Percentiles rank a stretch among this genome's conserved stretches.
Evolutionary conservation across 345 rosid species (phyloP).

Genomic region (Conringia planisiliqua): DNA sequence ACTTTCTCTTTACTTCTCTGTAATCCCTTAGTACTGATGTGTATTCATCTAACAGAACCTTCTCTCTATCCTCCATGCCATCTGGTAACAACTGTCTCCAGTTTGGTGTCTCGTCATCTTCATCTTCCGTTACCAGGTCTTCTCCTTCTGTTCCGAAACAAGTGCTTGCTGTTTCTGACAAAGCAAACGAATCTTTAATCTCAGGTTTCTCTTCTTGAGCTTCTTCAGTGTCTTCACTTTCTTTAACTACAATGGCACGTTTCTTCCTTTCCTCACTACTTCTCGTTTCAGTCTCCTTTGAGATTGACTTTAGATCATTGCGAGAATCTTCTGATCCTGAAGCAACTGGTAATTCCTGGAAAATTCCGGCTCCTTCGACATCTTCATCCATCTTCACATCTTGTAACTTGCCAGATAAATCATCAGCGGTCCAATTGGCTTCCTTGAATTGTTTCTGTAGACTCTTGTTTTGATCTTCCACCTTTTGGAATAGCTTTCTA

Average conservation of each 20-base stretch:
- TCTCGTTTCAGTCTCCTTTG: constrained; percentile 8
- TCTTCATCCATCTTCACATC: constrained; percentile 54
- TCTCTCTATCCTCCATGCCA: constrained; percentile 74
- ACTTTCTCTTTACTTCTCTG: constrained; percentile 67
- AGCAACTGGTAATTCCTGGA: constrained; percentile 15
- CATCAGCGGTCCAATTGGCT: constrained; percentile 43
- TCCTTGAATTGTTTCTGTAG: constrained; percentile 50
- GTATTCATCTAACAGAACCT: constrained; percentile 60
- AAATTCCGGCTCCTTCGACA: constrained; percentile 34
- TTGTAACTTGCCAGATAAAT: constrained; percentile 53
- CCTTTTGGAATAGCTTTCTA: constrained; percentile 43
- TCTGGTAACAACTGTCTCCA: constrained; percentile 65
- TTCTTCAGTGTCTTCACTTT: constrained; percentile 23
- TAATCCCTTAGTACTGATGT: constrained; percentile 55
- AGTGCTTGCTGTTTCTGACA: constrained; percentile 38
- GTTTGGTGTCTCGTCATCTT: constrained; percentile 48
- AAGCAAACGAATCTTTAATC: constrained; percentile 34
- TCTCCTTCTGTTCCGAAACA: constrained; percentile 36
- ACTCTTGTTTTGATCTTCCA: constrained; percentile 44
- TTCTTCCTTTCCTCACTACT: constrained; percentile 16
- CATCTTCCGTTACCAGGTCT: constrained; percentile 43
- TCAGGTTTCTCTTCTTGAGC: constrained; percentile 38
- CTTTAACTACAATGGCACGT: constrained; percentile 5
- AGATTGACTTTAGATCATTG: constrained; percentile 8
- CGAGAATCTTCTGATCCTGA: constrained; percentile 23